phyloP scores from a whole-genome alignment of 352 stramenopile species.

The Peronospora tabacina region DNA sequence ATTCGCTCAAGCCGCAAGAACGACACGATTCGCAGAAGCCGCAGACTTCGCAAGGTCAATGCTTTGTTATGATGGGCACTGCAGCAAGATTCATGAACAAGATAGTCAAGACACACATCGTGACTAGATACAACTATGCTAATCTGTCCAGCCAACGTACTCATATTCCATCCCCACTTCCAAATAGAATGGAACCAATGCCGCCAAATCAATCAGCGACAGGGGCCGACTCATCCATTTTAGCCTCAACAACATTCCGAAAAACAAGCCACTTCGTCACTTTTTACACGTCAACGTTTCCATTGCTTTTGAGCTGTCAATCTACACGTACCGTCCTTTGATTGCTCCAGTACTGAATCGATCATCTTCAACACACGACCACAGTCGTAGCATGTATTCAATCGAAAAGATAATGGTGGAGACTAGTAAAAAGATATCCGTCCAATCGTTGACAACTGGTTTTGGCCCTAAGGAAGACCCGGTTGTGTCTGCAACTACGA shows the following conservation, averaged over 20 bases:
- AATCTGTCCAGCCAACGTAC: constrained; percentile 21
- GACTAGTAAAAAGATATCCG: constrained; percentile 37
- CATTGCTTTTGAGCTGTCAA: background rate
- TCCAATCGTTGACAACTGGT: constrained; percentile 28
- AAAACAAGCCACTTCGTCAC: background rate
- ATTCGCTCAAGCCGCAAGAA: constrained; percentile 53
- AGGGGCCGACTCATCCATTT: constrained; percentile 53
- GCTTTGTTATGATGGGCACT: constrained; percentile 27
- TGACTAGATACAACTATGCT: background rate
- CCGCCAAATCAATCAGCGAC: constrained; percentile 48
- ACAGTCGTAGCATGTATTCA: constrained; percentile 49
- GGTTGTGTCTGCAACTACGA: constrained; percentile 10
- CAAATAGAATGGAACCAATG: constrained; percentile 53
- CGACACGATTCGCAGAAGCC: constrained; percentile 49
- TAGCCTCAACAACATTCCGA: constrained; percentile 21
- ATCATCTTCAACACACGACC: constrained; percentile 57
- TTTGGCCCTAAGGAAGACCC: constrained; percentile 4
- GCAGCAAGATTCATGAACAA: background rate
- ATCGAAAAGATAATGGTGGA: constrained; percentile 57
- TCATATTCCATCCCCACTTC: constrained; percentile 42
- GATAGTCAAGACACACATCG: background rate
- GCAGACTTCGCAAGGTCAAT: constrained; percentile 45
- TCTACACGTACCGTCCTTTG: constrained; percentile 26
- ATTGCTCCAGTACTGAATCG: constrained; percentile 31
- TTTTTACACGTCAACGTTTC: too few relatives aligned